Conservation (phyloP, 2,329 filamentous ascomycete genomes). For the Botrytis aclada region DNA sequence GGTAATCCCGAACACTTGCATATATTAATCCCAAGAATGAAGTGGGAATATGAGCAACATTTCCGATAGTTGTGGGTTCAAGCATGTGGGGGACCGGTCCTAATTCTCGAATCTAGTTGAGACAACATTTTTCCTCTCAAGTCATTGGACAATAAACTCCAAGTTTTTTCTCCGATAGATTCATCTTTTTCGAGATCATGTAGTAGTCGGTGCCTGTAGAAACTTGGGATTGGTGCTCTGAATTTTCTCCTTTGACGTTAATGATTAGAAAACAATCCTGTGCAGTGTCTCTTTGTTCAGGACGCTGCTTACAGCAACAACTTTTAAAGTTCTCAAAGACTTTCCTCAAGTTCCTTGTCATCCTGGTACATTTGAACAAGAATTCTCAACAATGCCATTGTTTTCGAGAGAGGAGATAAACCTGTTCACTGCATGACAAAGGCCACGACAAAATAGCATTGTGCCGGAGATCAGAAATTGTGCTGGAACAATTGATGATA, state of each 20-base stretch:
- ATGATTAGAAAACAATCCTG: background rate
- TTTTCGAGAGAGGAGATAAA: fast-evolving
- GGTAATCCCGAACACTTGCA: background rate
- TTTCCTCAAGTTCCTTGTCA: background rate
- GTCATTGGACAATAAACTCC: background rate
- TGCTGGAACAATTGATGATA: background rate
- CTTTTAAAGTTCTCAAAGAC: background rate
- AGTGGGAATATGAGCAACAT: background rate
- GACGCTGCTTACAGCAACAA: background rate
- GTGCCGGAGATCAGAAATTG: background rate
- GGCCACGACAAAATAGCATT: background rate
- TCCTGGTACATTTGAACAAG: background rate
- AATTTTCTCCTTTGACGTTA: background rate
- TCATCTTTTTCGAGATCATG: background rate
- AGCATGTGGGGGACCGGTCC: background rate
- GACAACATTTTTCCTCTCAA: background rate
- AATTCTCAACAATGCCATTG: background rate
- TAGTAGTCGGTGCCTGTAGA: background rate
- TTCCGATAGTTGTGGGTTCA: background rate
- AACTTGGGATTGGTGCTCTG: background rate
- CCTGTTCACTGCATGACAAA: background rate
- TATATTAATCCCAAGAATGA: background rate
- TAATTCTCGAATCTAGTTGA: background rate
- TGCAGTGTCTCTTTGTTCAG: background rate
- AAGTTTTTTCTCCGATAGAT: background rate